These are phyloP conservation scores for Posidonia oceanica DNA, from an alignment of 116 monocot genomes.

Conservation along the genomic window DNA sequence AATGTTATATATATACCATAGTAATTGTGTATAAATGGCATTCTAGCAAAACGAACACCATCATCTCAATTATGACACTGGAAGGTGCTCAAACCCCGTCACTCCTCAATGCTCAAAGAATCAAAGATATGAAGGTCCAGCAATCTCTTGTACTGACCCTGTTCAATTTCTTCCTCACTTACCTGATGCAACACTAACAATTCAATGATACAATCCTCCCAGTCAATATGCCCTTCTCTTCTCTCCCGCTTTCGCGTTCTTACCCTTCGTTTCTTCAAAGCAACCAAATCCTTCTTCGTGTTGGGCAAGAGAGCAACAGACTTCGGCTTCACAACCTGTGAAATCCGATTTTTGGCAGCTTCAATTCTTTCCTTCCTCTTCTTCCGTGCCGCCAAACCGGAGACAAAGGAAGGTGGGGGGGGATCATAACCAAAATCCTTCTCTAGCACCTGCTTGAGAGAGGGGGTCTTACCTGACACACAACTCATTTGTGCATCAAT, in stretches of 20 bases:
- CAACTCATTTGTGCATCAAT: conserved; percentile 17
- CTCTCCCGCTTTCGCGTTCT: conserved; percentile 9
- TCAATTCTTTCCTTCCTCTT: conserved; percentile 49
- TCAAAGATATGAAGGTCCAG: conserved; percentile 68
- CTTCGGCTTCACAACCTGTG: conserved; percentile 20
- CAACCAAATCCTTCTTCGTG: conserved; percentile 2
- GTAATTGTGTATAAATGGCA: neutral
- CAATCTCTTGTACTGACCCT: conserved; percentile 72
- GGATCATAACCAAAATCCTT: conserved; percentile 63
- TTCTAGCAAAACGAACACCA: conserved; percentile 2
- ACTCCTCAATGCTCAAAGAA: conserved; percentile 3
- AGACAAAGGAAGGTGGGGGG: conserved; percentile 58
- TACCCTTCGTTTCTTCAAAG: conserved; percentile 10
- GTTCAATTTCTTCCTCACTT: conserved; percentile 58
- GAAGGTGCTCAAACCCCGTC: neutral
- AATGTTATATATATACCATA: too few relatives aligned
- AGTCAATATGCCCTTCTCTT: conserved; percentile 33
- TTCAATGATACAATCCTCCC: conserved; percentile 86
- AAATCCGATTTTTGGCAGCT: conserved; percentile 56
- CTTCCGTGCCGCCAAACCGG: conserved; percentile 36
- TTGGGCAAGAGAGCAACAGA: neutral
- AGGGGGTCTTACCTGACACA: conserved; percentile 14
- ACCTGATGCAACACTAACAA: conserved; percentile 55
- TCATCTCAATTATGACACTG: neutral
- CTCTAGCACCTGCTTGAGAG: conserved; percentile 32